Conservation (phyloP, 2,329 filamentous ascomycete genomes). For the Capronia coronata region DNA sequence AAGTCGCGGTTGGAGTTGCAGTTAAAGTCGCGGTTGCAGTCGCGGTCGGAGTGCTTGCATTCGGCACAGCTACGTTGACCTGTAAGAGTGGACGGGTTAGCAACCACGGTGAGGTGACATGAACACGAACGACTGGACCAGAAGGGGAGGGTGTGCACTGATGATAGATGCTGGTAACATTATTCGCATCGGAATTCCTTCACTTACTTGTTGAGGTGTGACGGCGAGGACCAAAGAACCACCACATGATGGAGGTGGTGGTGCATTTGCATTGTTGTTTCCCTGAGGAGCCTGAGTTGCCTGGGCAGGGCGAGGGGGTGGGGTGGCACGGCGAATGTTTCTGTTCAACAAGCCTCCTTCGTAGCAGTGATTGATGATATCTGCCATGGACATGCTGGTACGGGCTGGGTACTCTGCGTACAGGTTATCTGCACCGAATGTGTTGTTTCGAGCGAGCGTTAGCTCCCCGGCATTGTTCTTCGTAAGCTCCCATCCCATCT, state of each 20-base stretch:
- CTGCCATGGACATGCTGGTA: constrained; percentile 33
- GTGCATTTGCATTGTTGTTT: background rate
- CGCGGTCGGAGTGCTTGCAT: background rate
- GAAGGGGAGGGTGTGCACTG: too few relatives aligned
- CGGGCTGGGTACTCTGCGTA: constrained; percentile 27
- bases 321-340: background rate
- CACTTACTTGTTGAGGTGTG: constrained; percentile 11
- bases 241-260: constrained; percentile 7
- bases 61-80: background rate
- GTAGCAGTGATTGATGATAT: constrained; percentile 32
- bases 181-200: too few relatives aligned
- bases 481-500: constrained; percentile 42
- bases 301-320: background rate
- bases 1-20: too few relatives aligned
- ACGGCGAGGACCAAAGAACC: constrained; percentile 1
- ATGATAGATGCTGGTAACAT: too few relatives aligned
- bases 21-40: background rate
- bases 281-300: background rate
- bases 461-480: constrained; percentile 7
- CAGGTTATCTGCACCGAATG: constrained; percentile 13
- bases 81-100: background rate
- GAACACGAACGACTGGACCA: too few relatives aligned
- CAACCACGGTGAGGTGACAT: too few relatives aligned
- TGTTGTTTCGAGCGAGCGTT: constrained; percentile 4
- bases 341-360: background rate